phyloP scores from a whole-genome alignment of 176 grass and related monocot species.

The Areca catechu region DNA sequence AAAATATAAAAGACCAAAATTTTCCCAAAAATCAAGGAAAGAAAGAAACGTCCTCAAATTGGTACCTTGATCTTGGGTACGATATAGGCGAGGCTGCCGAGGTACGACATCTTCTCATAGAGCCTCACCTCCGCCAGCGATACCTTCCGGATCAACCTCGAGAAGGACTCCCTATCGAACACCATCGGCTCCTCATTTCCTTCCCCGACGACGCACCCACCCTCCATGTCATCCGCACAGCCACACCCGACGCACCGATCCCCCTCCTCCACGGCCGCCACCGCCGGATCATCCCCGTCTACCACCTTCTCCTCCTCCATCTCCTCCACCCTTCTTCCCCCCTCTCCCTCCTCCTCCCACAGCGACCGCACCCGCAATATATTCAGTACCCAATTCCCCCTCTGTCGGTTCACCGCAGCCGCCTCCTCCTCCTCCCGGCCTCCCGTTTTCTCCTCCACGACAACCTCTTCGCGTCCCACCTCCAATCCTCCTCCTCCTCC shows the following conservation, averaged over 20 bases:
- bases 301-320: background rate
- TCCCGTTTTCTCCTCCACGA: background rate
- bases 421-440: background rate
- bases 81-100: constrained; percentile 73
- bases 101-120: constrained; percentile 71
- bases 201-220: constrained; percentile 13
- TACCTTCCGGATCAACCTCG: constrained; percentile 55
- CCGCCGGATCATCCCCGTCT: background rate
- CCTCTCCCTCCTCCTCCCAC: constrained; percentile 21
- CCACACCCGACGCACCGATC: constrained; percentile 6
- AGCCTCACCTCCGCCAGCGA: constrained; percentile 38
- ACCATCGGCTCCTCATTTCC: constrained; percentile 18
- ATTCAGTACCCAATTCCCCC: constrained; percentile 80
- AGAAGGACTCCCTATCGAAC: constrained; percentile 71
- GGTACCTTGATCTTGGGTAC: constrained; percentile 63
- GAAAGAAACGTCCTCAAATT: background rate
- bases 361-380: constrained; percentile 69
- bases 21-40: too few species aligned
- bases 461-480: constrained; percentile 3
- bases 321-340: constrained; percentile 10
- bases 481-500: constrained; percentile 10
- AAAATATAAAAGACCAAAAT: too few species aligned
- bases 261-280: constrained; percentile 28
- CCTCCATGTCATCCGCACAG: background rate
- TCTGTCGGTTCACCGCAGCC: constrained; percentile 18